Evolutionary conservation across 192 early-diverging fungal species (phyloP), one percentile per base, ranked within the genome.

Genomic region (Kickxella alabastrina): DNA sequence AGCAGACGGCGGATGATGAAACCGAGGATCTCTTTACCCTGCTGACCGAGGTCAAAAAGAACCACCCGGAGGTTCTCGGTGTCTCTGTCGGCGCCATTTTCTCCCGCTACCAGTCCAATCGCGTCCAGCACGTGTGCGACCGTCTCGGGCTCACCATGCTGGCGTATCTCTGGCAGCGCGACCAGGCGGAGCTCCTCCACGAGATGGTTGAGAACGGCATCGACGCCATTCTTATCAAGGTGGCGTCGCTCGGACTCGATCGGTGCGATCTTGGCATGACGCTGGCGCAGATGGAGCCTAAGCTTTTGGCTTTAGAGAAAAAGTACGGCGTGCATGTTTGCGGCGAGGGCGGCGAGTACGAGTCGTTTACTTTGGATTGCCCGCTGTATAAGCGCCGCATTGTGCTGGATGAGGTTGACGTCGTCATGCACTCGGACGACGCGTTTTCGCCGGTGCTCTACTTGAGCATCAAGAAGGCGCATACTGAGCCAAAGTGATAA

Each of bases 271-370:
- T 99, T 21, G 91, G 91, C 3, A 86, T 86, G 48, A 80, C 88
- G 10, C 80, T 99, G 19, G 65, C 34, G 19, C 72, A 93, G 54
- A 85, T 96, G 83, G 78, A 82, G 38, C 85, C 85, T n/a, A 66
- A 83, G 36, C 78, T 99, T 7, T 66, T 87, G 45, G 56, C 56
- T 9, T 48, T 71, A 83, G 76, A 87, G 56, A 66, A 86, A 23
- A 84, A 82, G 47, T 94, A 83, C 53, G 91, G 86, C 23, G 49
- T 90, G 23, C 88, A 99, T 66, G 79, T 92, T 5, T 96, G 93
- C 54, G 96, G 96, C 26, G 96, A 99, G 72, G 96, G 96, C 47
- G 96, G 96, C 22, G 96, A 99, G 73, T 99, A 88, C 59, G 96
- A 99, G 57, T 89, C 93, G 4, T 80, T 97, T 44, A 92, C 91